A percentile compares a stretch with the other conserved stretches of the same genome.
These are phyloP conservation scores for Pisolithus tinctorius DNA, from an alignment of 768 basidiomycete genomes.

Conservation along the genomic window DNA sequence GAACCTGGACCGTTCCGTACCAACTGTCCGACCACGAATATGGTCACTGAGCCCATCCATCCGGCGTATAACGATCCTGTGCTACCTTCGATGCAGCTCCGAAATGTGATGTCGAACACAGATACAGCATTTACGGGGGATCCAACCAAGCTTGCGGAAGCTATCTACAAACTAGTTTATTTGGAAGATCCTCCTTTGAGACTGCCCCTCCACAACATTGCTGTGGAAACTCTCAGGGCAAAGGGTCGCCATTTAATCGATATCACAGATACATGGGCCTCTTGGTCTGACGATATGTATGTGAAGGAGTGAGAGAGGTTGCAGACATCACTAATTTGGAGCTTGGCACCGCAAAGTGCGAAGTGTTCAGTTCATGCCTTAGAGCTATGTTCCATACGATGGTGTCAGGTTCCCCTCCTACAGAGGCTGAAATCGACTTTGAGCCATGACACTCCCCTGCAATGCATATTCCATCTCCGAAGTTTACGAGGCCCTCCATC, in stretches of 20 bases:
- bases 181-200: slow-evolving; percentile 12
- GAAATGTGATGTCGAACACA: background rate
- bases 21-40: background rate
- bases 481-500: too few species aligned
- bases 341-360: too few species aligned
- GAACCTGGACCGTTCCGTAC: slow-evolving; percentile 8
- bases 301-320: background rate
- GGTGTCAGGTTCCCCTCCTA: too few species aligned
- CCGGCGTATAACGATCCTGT: slow-evolving; percentile 10
- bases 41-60: slow-evolving; percentile 1
- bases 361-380: too few species aligned
- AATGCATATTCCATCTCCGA: too few species aligned
- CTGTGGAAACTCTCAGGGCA: background rate
- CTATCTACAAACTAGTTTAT: slow-evolving; percentile 2
- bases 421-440: too few species aligned
- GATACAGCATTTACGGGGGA: slow-evolving; percentile 5
- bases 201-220: slow-evolving; percentile 6
- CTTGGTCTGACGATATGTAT: slow-evolving; percentile 14
- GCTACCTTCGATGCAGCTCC: background rate
- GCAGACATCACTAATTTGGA: too few species aligned
- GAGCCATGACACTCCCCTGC: too few species aligned
- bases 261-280: slow-evolving; percentile 11
- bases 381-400: too few species aligned
- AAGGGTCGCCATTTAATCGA: slow-evolving; percentile 6
- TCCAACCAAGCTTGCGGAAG: slow-evolving; percentile 11